These are phyloP conservation scores for Arachis hypogaea DNA, from an alignment of 306 rosid genomes.

Conservation along the genomic window DNA sequence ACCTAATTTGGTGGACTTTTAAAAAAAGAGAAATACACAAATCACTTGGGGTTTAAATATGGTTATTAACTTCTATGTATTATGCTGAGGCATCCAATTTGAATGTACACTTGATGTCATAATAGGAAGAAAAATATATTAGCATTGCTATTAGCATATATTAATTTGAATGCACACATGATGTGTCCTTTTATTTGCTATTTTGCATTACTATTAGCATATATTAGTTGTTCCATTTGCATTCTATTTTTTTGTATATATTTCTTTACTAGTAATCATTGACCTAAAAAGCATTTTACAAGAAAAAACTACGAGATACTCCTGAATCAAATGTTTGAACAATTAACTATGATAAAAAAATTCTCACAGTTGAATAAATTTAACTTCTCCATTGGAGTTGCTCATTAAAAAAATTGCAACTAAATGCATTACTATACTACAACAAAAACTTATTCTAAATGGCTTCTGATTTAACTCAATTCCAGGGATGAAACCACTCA, in stretches of 20 bases:
- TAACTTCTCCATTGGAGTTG: neutral
- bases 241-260: neutral
- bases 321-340: slow-evolving; percentile 11
- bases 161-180: neutral
- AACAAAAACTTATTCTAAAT: slow-evolving; percentile 22
- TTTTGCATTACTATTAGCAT: slow-evolving; percentile 4
- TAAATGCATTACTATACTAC: slow-evolving; percentile 20
- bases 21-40: neutral
- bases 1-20: slow-evolving; percentile 1
- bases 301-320: neutral
- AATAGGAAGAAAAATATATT: neutral
- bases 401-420: neutral
- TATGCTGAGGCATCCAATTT: slow-evolving; percentile 10
- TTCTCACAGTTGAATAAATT: neutral
- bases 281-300: slow-evolving; percentile 10
- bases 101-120: neutral
- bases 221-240: slow-evolving; percentile 25
- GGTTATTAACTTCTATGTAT: neutral
- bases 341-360: neutral
- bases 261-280: slow-evolving; percentile 16
- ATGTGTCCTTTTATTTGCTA: slow-evolving; percentile 2
- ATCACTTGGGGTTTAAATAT: neutral
- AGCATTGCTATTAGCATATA: no score
- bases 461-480: slow-evolving; percentile 25
- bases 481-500: slow-evolving; percentile 78